Evolutionary conservation across 2,329 filamentous ascomycete species (phyloP).

Genomic region (Metarhizium humberi): DNA sequence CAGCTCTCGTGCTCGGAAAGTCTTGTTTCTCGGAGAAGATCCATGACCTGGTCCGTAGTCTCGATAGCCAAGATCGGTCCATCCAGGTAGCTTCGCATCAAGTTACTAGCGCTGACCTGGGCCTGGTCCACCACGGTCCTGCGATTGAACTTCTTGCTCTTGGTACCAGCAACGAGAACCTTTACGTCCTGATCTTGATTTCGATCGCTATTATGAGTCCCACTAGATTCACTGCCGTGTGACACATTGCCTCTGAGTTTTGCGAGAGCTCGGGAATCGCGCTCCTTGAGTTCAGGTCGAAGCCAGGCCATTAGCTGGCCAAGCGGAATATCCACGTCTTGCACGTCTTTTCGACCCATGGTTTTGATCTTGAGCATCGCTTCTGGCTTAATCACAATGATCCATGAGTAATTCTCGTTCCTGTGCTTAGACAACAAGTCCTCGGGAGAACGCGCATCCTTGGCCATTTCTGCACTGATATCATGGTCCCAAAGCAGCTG

Average conservation of each 20-base stretch:
- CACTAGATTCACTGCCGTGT: conserved; percentile 18
- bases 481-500: conserved; percentile 73
- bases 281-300: conserved; percentile 70
- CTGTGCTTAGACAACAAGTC: conserved; percentile 68
- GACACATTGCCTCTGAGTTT: conserved; percentile 26
- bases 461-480: conserved; percentile 80
- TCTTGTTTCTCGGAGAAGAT: conserved; percentile 62
- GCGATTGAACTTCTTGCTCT: conserved; percentile 86
- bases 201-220: conserved; percentile 16
- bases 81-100: conserved; percentile 62
- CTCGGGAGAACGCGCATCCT: conserved; percentile 69
- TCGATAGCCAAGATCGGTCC: conserved; percentile 84
- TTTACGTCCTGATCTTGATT: conserved; percentile 63
- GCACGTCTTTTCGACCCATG: conserved; percentile 63
- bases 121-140: conserved; percentile 78
- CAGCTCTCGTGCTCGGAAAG: conserved; percentile 77
- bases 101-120: conserved; percentile 45
- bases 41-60: conserved; percentile 73
- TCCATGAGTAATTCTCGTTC: conserved; percentile 74
- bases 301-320: conserved; percentile 72
- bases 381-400: conserved; percentile 78
- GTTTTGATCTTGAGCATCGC: conserved; percentile 70
- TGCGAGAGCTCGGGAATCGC: conserved; percentile 52
- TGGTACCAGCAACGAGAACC: conserved; percentile 73
- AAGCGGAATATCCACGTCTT: conserved; percentile 65